Evolutionary conservation across 441 rosid species (phyloP).

Genomic region (Aquilaria agallochum): DNA sequence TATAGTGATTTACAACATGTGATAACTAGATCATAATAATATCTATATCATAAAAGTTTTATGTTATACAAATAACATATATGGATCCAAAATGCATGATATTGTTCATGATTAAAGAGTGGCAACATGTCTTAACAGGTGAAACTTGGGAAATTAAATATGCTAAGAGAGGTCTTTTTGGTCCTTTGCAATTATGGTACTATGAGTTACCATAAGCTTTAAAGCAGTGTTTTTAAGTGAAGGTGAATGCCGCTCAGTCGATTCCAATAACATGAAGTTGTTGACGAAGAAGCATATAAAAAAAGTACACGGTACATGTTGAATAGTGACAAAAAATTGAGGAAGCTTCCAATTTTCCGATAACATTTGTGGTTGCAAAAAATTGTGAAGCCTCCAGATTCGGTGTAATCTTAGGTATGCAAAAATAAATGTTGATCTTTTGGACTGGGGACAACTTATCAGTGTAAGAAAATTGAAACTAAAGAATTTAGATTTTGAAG

Average conservation of each 20-base stretch:
- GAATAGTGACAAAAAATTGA: neutral
- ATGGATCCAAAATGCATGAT: too few species aligned
- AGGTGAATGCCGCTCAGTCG: neutral
- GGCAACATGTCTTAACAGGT: neutral
- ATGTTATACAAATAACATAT: too few species aligned
- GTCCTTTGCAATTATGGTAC: slow-evolving; percentile 9
- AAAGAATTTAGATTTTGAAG: too few species aligned
- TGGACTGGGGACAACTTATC: too few species aligned
- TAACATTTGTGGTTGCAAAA: too few species aligned
- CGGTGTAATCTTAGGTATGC: fast-evolving
- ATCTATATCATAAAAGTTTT: slow-evolving; percentile 2
- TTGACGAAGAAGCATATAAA: too few species aligned
- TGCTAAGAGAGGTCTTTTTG: slow-evolving; percentile 4
- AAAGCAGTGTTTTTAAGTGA: too few species aligned
- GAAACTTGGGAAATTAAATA: neutral
- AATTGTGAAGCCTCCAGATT: neutral
- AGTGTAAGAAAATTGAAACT: slow-evolving; percentile 11
- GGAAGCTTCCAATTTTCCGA: too few species aligned
- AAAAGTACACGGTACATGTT: neutral
- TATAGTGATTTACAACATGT: slow-evolving; percentile 7
- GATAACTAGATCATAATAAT: slow-evolving; percentile 1
- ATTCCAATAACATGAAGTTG: neutral
- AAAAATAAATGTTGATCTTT: neutral
- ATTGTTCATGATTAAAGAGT: neutral
- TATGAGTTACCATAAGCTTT: slow-evolving; percentile 7